Conservation (phyloP, 768 basidiomycete species). For the Tephrocybe rancida region DNA sequence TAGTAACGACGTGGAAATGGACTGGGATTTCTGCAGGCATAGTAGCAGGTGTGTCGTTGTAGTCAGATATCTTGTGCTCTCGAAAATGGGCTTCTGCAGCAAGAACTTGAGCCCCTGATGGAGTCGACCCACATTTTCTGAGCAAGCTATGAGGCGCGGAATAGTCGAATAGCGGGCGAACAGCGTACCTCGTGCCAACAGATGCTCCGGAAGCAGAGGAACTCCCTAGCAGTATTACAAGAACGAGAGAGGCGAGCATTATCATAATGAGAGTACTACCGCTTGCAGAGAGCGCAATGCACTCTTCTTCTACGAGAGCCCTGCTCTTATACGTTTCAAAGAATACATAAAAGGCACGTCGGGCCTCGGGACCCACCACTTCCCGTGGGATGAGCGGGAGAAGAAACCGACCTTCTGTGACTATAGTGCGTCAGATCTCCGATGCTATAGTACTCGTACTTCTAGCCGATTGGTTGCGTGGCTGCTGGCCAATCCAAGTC, state of each 20-base stretch:
- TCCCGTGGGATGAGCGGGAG: too few relatives aligned
- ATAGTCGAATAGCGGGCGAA: background rate
- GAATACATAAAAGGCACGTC: too few relatives aligned
- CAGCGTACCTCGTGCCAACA: conserved; percentile 1
- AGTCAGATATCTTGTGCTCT: conserved; percentile 7
- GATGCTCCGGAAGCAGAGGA: background rate
- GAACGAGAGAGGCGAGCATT: conserved; percentile 2
- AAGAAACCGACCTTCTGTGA: too few relatives aligned
- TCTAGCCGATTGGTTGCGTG: too few relatives aligned
- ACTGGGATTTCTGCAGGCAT: conserved; percentile 6
- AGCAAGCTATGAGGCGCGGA: background rate
- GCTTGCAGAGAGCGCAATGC: too few relatives aligned
- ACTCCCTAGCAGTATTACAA: background rate
- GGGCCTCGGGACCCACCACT: too few relatives aligned
- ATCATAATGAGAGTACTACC: background rate
- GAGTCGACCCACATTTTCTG: conserved; percentile 13
- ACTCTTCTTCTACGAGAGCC: too few relatives aligned
- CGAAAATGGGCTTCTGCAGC: conserved; percentile 15
- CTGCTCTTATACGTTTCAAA: too few relatives aligned
- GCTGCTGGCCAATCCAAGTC: too few relatives aligned
- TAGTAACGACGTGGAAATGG: conserved; percentile 34
- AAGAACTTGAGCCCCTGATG: conserved; percentile 8
- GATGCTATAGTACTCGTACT: too few relatives aligned
- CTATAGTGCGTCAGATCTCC: too few relatives aligned
- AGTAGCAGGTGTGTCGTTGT: background rate